Percentiles rank a stretch among this genome's conserved stretches.
phyloP scores from a whole-genome alignment of 768 basidiomycete species.

The Royoungia palumana region DNA sequence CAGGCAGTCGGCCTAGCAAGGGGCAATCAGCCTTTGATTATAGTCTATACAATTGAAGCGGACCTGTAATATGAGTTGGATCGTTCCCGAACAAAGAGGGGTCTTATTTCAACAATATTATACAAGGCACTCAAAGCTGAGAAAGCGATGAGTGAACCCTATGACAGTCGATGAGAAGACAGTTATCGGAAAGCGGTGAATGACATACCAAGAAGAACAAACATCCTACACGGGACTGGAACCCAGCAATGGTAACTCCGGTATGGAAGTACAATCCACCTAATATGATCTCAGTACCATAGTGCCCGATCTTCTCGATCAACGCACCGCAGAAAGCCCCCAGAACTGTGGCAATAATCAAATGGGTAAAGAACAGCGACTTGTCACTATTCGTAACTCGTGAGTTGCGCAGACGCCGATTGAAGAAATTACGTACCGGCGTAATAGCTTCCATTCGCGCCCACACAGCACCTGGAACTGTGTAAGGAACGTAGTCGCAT shows the following conservation, averaged over 20 bases:
- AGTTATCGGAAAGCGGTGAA: background rate
- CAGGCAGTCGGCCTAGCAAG: conserved; percentile 74
- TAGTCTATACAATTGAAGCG: conserved; percentile 2
- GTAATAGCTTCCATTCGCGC: conserved; percentile 81
- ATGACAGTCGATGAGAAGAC: conserved; percentile 6
- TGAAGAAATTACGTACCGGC: conserved; percentile 42
- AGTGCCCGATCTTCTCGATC: background rate
- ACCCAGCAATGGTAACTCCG: conserved; percentile 79
- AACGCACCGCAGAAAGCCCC: conserved; percentile 81
- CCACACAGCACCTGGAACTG: conserved; percentile 80
- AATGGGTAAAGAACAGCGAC: conserved; percentile 77
- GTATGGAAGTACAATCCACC: conserved; percentile 88
- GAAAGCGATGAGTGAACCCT: conserved; percentile 91
- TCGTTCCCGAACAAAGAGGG: conserved; percentile 87
- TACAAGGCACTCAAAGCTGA: conserved; percentile 87
- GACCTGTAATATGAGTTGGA: conserved; percentile 84
- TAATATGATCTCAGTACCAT: conserved; percentile 21
- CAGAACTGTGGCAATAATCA: conserved; percentile 62
- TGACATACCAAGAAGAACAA: conserved; percentile 81
- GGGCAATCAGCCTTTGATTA: background rate
- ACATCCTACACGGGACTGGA: conserved; percentile 91
- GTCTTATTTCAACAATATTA: conserved; percentile 79
- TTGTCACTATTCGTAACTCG: conserved; percentile 56
- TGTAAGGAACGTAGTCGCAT: conserved; percentile 81
- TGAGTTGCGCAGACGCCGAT: background rate